Evolutionary conservation across 768 basidiomycete genomes (phyloP).

Genomic region (Lactarius trivialis): DNA sequence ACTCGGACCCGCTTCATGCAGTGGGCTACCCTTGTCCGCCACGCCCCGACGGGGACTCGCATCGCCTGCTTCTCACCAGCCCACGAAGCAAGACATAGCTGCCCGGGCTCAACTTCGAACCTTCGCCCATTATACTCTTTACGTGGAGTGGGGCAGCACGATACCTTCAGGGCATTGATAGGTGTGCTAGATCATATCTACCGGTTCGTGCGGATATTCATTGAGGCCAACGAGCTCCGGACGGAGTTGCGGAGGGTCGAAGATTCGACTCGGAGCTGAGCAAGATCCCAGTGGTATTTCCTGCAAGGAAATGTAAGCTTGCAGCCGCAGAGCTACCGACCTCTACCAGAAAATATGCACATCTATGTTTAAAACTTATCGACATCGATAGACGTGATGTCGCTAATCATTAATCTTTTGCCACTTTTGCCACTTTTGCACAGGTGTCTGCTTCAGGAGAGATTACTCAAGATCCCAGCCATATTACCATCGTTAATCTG

Average conservation of each 20-base stretch:
- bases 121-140: not conserved
- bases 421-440: no score
- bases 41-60: not conserved
- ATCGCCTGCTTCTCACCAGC: not conserved
- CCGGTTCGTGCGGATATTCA: constrained; percentile 94
- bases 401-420: not conserved
- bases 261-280: not conserved
- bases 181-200: constrained; percentile 94
- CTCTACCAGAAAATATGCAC: no score
- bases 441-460: no score
- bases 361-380: not conserved
- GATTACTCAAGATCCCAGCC: not conserved
- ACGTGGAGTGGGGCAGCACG: constrained; percentile 52
- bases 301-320: no score
- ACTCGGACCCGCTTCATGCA: not conserved
- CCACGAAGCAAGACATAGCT: not conserved
- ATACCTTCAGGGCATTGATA: constrained; percentile 98
- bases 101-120: not conserved
- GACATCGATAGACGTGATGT: not conserved
- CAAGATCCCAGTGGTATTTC: not conserved
- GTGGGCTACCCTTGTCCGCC: not conserved
- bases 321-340: no score
- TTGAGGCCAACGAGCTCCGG: constrained; percentile 94
- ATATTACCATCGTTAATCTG: not conserved
- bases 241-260: constrained; percentile 93